Evolutionary conservation across 208 protist species (phyloP), one percentile per base, ranked within the genome.

Genomic region (Trypanosoma boissoni): DNA sequence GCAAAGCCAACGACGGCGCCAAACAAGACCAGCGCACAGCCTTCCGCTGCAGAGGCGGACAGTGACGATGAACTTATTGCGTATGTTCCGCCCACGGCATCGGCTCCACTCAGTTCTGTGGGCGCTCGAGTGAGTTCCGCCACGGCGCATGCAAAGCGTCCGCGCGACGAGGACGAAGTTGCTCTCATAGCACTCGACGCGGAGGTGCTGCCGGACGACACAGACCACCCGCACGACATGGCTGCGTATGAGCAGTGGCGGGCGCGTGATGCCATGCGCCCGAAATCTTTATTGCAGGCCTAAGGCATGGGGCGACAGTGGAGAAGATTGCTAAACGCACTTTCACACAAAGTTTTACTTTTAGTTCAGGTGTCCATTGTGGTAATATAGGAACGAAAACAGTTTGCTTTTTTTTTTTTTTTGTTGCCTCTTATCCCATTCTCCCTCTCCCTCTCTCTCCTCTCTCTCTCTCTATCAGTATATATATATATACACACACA

Each of bases 171-270:
- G 1, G 32, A 36, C 37, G 48, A 62, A 14, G 14, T 16, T 4
- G 28, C 14, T 1, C n/a, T 7, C 5, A 37, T 57, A 9, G 34
- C 49, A 0, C 26, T 68, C 21, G 68, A 80, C 45, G 20, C 16
- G 42, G 59, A 66, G 36, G 18, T 43, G n/a, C 14, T 83, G 12
- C 78, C 83, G 9, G 78, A 86, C 39, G 86, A 93, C 66, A 83
- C 86, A 3, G 86, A 93, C 64, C 49, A 76, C 21, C 61, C 61
- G 2, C 52, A 80, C 0, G 86, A 93, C 57, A 54, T 46, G 34
- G 64, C 60, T 18, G 81, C 80, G 62, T 90, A 73, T 49, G 26
- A 45, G 20, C 68, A 59, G 5, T 93, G 86, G 86, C 62, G 68
- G 31, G 51, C 12, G 29, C 67, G 86, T 3, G 68, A 78, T 37